Evolutionary conservation across 441 rosid genomes (phyloP).

Genomic region (Metrosideros polymorpha): DNA sequence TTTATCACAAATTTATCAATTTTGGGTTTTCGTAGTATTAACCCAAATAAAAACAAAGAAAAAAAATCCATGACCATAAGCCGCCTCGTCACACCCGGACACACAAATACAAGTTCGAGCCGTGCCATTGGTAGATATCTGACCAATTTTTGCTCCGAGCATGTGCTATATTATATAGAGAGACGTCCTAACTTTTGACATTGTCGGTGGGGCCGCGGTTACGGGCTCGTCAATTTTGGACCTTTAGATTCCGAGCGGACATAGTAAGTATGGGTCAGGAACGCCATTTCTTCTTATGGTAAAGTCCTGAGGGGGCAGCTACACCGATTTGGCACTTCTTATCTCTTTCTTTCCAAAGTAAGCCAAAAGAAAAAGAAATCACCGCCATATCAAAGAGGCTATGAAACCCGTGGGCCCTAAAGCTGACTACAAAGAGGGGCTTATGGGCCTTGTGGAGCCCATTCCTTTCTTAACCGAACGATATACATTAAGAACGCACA

Average conservation of each 20-base stretch:
- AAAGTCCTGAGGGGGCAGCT: not conserved
- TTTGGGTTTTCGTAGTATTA: too few species aligned
- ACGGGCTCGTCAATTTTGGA: rapidly evolving
- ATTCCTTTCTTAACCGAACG: not conserved
- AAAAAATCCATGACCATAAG: not conserved
- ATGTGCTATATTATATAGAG: not conserved
- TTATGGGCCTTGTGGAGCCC: not conserved
- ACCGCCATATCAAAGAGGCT: not conserved
- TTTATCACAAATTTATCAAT: too few species aligned
- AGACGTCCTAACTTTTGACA: not conserved
- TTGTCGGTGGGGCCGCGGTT: rapidly evolving
- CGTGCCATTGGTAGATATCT: not conserved
- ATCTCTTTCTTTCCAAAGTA: not conserved
- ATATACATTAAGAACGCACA: too few species aligned
- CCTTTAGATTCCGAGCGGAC: rapidly evolving
- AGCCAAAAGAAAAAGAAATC: not conserved
- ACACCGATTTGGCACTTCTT: not conserved
- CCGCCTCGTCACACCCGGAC: rapidly evolving
- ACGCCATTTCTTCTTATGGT: not conserved
- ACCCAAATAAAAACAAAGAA: too few species aligned
- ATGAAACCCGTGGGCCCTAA: not conserved
- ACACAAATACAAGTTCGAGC: not conserved
- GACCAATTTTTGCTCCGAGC: not conserved
- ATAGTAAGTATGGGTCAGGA: rapidly evolving
- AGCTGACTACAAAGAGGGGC: not conserved